Base-by-base conservation (phyloP, 2,329 filamentous ascomycete species). In the Neofusicoccum parvum region DNA sequence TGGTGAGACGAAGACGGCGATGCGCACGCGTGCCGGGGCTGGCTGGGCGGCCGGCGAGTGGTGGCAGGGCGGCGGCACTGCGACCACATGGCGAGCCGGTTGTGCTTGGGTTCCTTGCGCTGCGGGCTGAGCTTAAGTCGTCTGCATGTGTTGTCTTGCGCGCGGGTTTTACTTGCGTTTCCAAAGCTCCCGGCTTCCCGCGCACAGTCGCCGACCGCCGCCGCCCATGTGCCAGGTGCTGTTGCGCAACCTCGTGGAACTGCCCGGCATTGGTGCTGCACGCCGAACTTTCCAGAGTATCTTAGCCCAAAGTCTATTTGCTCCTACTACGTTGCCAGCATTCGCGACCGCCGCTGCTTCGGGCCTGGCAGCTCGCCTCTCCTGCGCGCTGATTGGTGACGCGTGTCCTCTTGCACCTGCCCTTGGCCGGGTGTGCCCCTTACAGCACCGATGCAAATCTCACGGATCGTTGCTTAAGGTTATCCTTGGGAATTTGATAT, bases 21-120 rank as follows among this genome's bases (percentile, higher is more conserved):
- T 56, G 37, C 37, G 53, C 11, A 15, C 37, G 14, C 20, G 41
- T 56, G 17, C 53, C 53, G 37, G 53, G 51, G 53, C 51, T 14
- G 17, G 51, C 36, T 14, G n/a, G 51, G 51, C n/a, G n/a, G 14
- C 43, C 15, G 43, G n/a, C n/a, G 43, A n/a, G 14, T 17, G 43
- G 43, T 49, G 46, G 20, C 11, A 27, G 46, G 46, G 46, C 39
- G 39, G 53, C 37, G 53, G 27, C 15, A 34, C 54, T 59, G 39
- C 54, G 39, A 59, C 54, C 54, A 59, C 54, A 59, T 59, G 54
- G 54, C 54, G 54, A 59, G 54, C 39, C 39, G 39, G 54, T 59
- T 59, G 54, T 59, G 54, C 54, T 59, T 59, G 54, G 54, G 54
- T 59, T 59, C 54, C 54, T 59, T 59, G 54, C 39, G 54, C 54